phyloP scores from a whole-genome alignment of 1,284 basidiomycete genomes.

The Psilocybe mexicana region DNA sequence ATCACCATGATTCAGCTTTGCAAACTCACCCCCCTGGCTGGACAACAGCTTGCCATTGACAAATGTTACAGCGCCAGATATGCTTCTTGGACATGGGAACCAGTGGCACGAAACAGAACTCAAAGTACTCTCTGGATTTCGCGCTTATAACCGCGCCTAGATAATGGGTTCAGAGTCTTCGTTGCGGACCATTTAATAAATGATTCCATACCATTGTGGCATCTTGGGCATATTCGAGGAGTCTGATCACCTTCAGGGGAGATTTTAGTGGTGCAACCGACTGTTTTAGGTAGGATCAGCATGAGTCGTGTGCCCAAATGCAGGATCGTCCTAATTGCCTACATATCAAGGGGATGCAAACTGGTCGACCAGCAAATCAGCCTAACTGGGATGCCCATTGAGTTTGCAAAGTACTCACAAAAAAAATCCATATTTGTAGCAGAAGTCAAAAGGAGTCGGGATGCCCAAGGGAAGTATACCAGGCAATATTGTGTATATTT shows the following conservation, averaged over 20 bases:
- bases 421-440: slow-evolving; percentile 26
- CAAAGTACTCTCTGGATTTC: slow-evolving; percentile 38
- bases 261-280: slow-evolving; percentile 38
- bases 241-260: slow-evolving; percentile 37
- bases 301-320: background rate
- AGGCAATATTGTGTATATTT: no score
- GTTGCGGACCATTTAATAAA: background rate
- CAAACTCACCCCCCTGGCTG: slow-evolving; percentile 28
- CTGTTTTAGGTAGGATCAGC: slow-evolving; percentile 19
- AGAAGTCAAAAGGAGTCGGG: background rate
- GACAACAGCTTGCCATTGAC: slow-evolving; percentile 30
- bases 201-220: slow-evolving; percentile 36
- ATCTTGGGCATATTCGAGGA: slow-evolving; percentile 40
- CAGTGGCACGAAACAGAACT: slow-evolving; percentile 40
- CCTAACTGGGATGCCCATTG: background rate
- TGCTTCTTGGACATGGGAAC: slow-evolving; percentile 37
- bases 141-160: slow-evolving; percentile 34
- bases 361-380: slow-evolving; percentile 14
- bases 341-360: slow-evolving; percentile 36
- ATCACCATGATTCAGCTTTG: background rate
- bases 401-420: slow-evolving; percentile 17
- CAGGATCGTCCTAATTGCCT: slow-evolving; percentile 9
- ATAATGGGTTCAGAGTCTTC: background rate
- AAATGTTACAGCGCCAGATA: slow-evolving; percentile 39
- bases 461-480: no score